Percentiles rank a stretch among this genome's conserved stretches.
Conservation (phyloP, 495 filamentous ascomycete genomes). For the Hypoxylon perforatum region DNA sequence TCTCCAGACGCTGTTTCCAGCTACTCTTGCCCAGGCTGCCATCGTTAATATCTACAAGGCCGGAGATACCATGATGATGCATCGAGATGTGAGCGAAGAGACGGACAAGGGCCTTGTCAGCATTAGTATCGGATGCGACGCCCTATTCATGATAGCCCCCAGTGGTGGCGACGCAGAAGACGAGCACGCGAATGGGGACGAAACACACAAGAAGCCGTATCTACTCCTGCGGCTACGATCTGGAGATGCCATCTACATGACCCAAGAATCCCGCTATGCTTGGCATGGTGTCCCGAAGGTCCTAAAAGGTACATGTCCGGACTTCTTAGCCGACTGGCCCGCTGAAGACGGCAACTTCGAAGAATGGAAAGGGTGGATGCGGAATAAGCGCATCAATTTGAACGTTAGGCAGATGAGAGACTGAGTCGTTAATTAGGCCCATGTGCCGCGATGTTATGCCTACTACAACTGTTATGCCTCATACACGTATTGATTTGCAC, state of each 20-base stretch:
- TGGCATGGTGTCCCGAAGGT: conserved; percentile 96
- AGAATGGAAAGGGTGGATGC: conserved; percentile 86
- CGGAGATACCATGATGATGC: conserved; percentile 86
- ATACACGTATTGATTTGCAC: background rate
- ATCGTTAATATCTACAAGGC: conserved; percentile 93
- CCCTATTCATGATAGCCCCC: conserved; percentile 75
- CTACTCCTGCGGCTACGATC: conserved; percentile 76
- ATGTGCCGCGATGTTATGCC: background rate
- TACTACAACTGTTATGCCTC: background rate
- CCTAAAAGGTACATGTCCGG: conserved; percentile 78
- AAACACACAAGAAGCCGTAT: conserved; percentile 51
- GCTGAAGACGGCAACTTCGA: conserved; percentile 62
- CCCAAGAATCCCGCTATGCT: conserved; percentile 78
- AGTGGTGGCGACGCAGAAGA: conserved; percentile 48
- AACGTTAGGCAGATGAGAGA: conserved; percentile 93
- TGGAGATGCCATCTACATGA: conserved; percentile 87
- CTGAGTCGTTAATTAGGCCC: conserved; percentile 29
- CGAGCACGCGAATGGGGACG: conserved; percentile 32
- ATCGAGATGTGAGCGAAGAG: conserved; percentile 90
- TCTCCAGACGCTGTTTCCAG: conserved; percentile 73
- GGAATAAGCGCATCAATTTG: conserved; percentile 83
- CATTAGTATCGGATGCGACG: conserved; percentile 88
- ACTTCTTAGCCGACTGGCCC: conserved; percentile 81
- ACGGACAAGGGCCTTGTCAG: conserved; percentile 80
- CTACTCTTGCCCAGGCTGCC: conserved; percentile 81